Percentiles rank a stretch among this genome's conserved stretches.
Evolutionary conservation across 192 early-diverging fungal species (phyloP).

Genomic region (Polychytrium aggregatum): DNA sequence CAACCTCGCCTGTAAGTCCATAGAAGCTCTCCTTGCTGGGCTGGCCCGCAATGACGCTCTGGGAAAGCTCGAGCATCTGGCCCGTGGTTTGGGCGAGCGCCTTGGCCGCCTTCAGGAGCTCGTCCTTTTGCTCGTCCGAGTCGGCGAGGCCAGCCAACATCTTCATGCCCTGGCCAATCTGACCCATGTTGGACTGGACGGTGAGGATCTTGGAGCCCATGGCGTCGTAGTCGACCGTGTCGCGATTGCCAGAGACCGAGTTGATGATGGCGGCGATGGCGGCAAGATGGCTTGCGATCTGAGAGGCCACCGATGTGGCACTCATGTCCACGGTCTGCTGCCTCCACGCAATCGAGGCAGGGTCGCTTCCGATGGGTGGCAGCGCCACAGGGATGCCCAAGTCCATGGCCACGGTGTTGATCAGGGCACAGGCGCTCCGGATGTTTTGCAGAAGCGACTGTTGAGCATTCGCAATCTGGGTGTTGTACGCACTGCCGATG

Average conservation of each 20-base stretch:
- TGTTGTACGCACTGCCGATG: constrained; percentile 9
- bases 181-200: constrained; percentile 33
- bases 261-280: constrained; percentile 36
- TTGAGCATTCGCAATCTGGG: constrained; percentile 32
- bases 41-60: constrained; percentile 24
- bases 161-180: constrained; percentile 44
- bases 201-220: constrained; percentile 27
- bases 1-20: constrained; percentile 14
- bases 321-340: constrained; percentile 46
- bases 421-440: constrained; percentile 31
- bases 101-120: constrained; percentile 23
- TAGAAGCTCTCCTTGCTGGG: constrained; percentile 23
- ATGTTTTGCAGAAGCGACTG: constrained; percentile 33
- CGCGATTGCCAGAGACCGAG: constrained; percentile 24
- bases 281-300: constrained; percentile 30
- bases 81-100: constrained; percentile 16
- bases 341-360: constrained; percentile 33
- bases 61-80: constrained; percentile 23
- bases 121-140: constrained; percentile 20
- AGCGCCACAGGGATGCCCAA: constrained; percentile 28
- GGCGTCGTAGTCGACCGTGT: constrained; percentile 43
- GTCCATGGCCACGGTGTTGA: constrained; percentile 20
- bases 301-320: constrained; percentile 31
- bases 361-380: constrained; percentile 38
- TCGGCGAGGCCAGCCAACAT: constrained; percentile 29